These are phyloP conservation scores for Starmerella sp. DNA, from an alignment of 805 yeast species.

Conservation along the genomic window DNA sequence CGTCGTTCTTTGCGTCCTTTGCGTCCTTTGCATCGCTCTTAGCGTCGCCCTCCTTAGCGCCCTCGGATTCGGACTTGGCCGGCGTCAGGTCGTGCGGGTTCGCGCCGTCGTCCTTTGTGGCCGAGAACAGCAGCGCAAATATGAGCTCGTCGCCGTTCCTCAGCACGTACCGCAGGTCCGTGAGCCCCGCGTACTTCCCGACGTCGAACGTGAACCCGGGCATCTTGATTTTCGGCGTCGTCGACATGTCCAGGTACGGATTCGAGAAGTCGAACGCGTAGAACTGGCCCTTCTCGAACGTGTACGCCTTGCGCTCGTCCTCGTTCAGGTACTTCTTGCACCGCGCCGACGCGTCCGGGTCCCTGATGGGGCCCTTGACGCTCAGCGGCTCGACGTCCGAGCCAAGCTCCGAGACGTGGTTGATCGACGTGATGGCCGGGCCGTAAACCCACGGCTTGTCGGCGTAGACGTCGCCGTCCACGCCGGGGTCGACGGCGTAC, in stretches of 20 bases:
- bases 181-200: constrained; percentile 30
- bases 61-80: background rate
- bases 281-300: constrained; percentile 31
- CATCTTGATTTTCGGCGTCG: constrained; percentile 40
- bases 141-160: constrained; percentile 24
- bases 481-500: constrained; percentile 51
- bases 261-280: constrained; percentile 48
- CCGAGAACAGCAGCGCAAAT: constrained; percentile 26
- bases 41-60: background rate
- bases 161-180: constrained; percentile 31
- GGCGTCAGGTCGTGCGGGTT: constrained; percentile 16
- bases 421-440: constrained; percentile 46
- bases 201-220: constrained; percentile 38
- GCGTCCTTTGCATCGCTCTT: background rate
- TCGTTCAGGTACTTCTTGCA: constrained; percentile 36
- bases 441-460: constrained; percentile 58
- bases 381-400: constrained; percentile 6
- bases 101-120: constrained; percentile 21
- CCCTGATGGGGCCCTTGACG: constrained; percentile 18
- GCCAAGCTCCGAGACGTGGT: constrained; percentile 29
- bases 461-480: constrained; percentile 48
- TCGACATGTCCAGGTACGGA: constrained; percentile 40
- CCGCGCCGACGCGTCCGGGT: constrained; percentile 29
- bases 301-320: constrained; percentile 33
- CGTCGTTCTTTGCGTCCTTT: too few species aligned